phyloP scores from a whole-genome alignment of 2,329 filamentous ascomycete genomes.

The Trichophyton mentagrophytes region DNA sequence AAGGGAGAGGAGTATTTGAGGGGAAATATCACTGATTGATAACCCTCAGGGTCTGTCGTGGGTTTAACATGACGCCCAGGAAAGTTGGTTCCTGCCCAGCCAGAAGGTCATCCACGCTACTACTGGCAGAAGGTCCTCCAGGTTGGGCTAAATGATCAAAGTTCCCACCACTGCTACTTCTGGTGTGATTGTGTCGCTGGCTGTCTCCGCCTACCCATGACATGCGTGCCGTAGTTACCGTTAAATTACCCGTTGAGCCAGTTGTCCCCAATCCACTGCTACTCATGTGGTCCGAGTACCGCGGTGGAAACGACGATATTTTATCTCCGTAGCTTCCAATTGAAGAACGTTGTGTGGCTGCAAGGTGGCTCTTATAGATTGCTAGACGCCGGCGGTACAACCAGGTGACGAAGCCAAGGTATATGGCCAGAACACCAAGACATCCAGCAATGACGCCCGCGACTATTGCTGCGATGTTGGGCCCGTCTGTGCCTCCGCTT shows the following conservation, averaged over 20 bases:
- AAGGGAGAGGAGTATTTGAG: not conserved
- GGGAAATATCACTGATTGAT: slow-evolving; percentile 45
- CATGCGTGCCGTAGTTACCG: slow-evolving; percentile 11
- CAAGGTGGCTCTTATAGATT: slow-evolving; percentile 58
- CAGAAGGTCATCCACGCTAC: slow-evolving; percentile 46
- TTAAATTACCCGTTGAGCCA: slow-evolving; percentile 3
- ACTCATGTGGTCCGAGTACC: slow-evolving; percentile 17
- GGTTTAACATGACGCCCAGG: slow-evolving; percentile 56
- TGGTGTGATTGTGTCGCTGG: not conserved
- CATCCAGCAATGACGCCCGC: slow-evolving; percentile 53
- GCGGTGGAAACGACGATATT: slow-evolving; percentile 7
- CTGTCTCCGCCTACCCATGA: not conserved
- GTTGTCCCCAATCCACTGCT: slow-evolving; percentile 1
- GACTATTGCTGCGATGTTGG: slow-evolving; percentile 44
- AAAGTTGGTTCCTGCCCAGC: slow-evolving; percentile 56
- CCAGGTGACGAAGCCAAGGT: slow-evolving; percentile 66
- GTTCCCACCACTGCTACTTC: not conserved
- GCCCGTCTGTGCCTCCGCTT: slow-evolving; percentile 21
- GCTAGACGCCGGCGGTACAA: slow-evolving; percentile 58
- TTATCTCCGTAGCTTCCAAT: slow-evolving; percentile 25
- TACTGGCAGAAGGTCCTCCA: slow-evolving; percentile 26
- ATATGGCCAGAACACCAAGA: slow-evolving; percentile 52
- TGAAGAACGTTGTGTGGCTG: slow-evolving; percentile 48
- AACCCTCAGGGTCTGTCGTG: slow-evolving; percentile 54
- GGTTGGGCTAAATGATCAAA: slow-evolving; percentile 8